Base-by-base conservation (phyloP, 2,329 filamentous ascomycete species). In the Cladosporium sp. region DNA sequence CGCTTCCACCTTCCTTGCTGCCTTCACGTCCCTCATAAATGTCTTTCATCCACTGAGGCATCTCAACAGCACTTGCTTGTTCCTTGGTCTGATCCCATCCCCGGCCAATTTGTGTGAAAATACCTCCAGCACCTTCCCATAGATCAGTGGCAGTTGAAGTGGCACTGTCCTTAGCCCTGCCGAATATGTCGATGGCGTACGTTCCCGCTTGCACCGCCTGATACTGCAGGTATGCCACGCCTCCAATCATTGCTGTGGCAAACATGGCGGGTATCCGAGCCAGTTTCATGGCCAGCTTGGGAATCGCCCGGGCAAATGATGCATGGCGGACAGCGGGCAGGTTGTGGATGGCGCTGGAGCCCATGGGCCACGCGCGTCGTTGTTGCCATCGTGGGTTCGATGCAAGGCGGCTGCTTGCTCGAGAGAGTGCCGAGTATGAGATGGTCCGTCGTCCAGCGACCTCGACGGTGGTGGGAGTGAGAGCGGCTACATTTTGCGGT, bases 201-300 rank as follows among this genome's bases (percentile, higher is more conserved):
- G 87, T 92, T 67, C 90, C 91, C 26, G 91, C 90, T 82, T 92
- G 88, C 87, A 74, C 88, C 69, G 95, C 94, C 80, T 99, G 95
- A 77, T 99, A 98, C 77, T 99, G 95, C 59, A 99, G 82, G 85
- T 97, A 99, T 30, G 93, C 93, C 67, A 96, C 81, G 2, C 91
- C 92, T 15, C 92, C 93, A 71, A 99, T 87, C 74, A 93, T 92
- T 57, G 93, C 86, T 51, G 92, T 93, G 51, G 94, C 95, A 74
- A 97, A 93, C 81, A 97, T 90, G 66, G 95, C 95, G 24, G 95
- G 95, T 64, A 97, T 84, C 65, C 93, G 88, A 41, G 89, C 86
- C 72, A 99, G 90, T 82, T 97, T 99, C 75, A 95, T 80, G n/a
- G 95, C 88, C 60, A 99, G 84, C 77, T 92, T 94, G 1, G 96